Evolutionary conservation across 2,329 filamentous ascomycete species (phyloP), one percentile per base, ranked within the genome.

Genomic region (Paraconiothyrium sp.): DNA sequence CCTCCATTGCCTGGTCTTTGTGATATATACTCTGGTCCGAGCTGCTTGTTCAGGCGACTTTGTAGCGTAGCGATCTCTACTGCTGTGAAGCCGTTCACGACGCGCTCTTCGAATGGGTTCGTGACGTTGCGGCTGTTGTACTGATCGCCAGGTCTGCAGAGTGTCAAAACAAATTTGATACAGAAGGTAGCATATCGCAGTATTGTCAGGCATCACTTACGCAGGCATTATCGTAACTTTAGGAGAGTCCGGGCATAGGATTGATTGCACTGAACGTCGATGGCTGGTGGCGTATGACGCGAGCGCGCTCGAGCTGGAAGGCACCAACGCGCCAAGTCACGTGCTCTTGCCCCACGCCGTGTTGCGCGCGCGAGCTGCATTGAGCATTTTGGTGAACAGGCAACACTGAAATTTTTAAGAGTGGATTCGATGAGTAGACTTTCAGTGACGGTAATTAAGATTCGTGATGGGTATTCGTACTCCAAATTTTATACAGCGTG

Each of bases 11-110:
- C 95, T 14, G 91, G 84, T 72, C 95, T 87, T 46, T 92, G 88
- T 2, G 94, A 98, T 61, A 99, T 92, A 78, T 96, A 99, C 80
- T 99, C 96, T 0, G 95, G 95, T 0, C 95, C 95, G 11, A 99
- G 88, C 76, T 97, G 94, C 75, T 94, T 96, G 75, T 98, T 92
- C 34, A 99, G 87, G 35, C 92, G 89, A 67, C 88, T 88, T 74
- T 97, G 92, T 14, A 99, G 84, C 0, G 92, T 94, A 24, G 93
- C 93, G 61, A 97, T 94, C 76, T 99, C 90, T 69, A 88, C 85
- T n/a, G 94, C 93, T 0, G 93, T 97, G 82, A 92, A 99, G 75
- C 92, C 88, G 56, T 87, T 90, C 34, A 97, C 86, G 46, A 87
- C 88, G 54, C 85, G 87, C 74, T 94, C 91, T 77, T 92, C 89